Conservation (phyloP, 306 rosid species). For the Cicer judaicum region DNA sequence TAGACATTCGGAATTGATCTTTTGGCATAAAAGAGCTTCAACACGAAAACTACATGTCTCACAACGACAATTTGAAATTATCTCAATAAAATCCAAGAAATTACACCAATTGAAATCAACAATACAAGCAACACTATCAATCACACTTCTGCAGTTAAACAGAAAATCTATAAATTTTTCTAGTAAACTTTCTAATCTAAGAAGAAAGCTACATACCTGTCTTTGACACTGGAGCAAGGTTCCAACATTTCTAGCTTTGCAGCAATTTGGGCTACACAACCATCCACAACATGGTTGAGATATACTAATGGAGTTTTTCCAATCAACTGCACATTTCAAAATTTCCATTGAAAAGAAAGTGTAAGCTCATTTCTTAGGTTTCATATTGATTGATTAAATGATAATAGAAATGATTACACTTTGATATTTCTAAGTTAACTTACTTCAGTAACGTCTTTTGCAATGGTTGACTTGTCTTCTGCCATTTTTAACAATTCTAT, state of each 20-base stretch:
- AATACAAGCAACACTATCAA: background rate
- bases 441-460: slow-evolving; percentile 84
- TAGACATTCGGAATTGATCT: background rate
- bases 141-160: background rate
- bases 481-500: slow-evolving; percentile 60
- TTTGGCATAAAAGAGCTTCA: slow-evolving; percentile 1
- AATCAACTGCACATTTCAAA: slow-evolving; percentile 55
- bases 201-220: slow-evolving; percentile 59
- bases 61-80: slow-evolving; percentile 9
- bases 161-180: background rate
- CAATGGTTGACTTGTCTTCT: slow-evolving; percentile 65
- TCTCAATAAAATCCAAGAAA: background rate
- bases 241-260: slow-evolving; percentile 98
- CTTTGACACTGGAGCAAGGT: slow-evolving; percentile 96
- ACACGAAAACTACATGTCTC: background rate
- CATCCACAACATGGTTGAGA: slow-evolving; percentile 82
- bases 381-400: background rate
- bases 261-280: slow-evolving; percentile 75
- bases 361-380: background rate
- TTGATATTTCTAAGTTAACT: background rate
- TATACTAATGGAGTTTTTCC: slow-evolving; percentile 83
- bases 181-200: background rate
- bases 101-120: slow-evolving; percentile 18
- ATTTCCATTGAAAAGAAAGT: background rate
- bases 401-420: background rate